These are phyloP conservation scores for Nannizziopsis arthrosporioides DNA, from an alignment of 2,329 filamentous ascomycete genomes.

Conservation along the genomic window DNA sequence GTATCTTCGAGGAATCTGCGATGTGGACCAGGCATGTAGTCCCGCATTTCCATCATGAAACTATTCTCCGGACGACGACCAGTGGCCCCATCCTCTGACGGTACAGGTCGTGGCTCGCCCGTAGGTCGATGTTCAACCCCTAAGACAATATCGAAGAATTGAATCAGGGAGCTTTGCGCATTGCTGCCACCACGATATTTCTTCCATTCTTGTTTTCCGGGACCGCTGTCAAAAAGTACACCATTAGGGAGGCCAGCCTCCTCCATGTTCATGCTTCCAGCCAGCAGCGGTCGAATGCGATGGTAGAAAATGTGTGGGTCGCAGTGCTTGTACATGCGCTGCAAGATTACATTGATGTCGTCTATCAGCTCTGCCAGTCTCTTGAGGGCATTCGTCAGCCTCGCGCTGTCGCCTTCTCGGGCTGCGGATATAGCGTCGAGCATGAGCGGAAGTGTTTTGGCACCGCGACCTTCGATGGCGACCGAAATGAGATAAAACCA, in stretches of 20 bases:
- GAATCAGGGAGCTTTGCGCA: slow-evolving; percentile 89
- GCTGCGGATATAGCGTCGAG: slow-evolving; percentile 74
- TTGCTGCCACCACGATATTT: slow-evolving; percentile 93
- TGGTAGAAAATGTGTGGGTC: slow-evolving; percentile 93
- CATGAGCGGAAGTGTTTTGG: slow-evolving; percentile 78
- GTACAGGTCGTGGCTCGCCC: slow-evolving; percentile 45
- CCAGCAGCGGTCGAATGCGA: slow-evolving; percentile 88
- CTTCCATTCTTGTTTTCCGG: slow-evolving; percentile 55
- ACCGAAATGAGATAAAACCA: slow-evolving; percentile 98
- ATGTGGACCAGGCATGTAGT: slow-evolving; percentile 92
- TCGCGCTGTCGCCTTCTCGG: slow-evolving; percentile 54
- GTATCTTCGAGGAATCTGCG: slow-evolving; percentile 79
- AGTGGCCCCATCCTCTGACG: background rate
- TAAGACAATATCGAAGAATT: slow-evolving; percentile 90
- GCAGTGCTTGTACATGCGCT: slow-evolving; percentile 90
- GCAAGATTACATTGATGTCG: slow-evolving; percentile 64
- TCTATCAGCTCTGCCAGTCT: slow-evolving; percentile 78
- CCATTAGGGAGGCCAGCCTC: slow-evolving; percentile 83
- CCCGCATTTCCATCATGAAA: slow-evolving; percentile 93
- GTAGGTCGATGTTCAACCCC: slow-evolving; percentile 85
- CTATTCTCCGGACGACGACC: slow-evolving; percentile 55
- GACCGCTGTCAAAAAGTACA: slow-evolving; percentile 74
- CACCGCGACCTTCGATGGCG: slow-evolving; percentile 86
- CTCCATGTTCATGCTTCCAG: slow-evolving; percentile 94
- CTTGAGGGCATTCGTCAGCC: slow-evolving; percentile 65